Evolutionary conservation across 768 basidiomycete genomes (phyloP), one percentile per base, ranked within the genome.

Genomic region (Leucosporidium creatinivorum): DNA sequence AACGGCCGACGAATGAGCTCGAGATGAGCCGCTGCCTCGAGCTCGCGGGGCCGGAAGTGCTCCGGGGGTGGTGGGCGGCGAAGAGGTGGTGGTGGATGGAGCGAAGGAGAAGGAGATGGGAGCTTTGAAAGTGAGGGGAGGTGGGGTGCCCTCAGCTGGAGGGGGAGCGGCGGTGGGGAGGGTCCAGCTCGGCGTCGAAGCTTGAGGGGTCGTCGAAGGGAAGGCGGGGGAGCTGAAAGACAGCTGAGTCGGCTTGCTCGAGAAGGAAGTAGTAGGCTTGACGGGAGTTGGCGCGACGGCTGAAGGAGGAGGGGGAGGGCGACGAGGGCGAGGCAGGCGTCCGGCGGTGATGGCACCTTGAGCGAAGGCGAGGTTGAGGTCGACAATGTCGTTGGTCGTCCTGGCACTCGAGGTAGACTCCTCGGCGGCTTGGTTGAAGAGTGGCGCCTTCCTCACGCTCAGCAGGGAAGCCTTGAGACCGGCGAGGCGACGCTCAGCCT

Each of bases 401-500:
- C 48, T 18, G 28, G 39, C 26, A 51, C 4, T 17, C 2, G 0
- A 15, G 13, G 39, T 28, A 13, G 36, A 30, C 39, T 26, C 39
- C 3, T 15, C 19, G 6, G 49, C 50, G 18, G 39, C 48, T 21
- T 31, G 44, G 74, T 89, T 91, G 50, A 91, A 77, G 47, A 88
- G 77, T 0, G 90, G 89, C 68, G 85, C 82, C 63, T 81, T 82
- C 44, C 89, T 83, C 1, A 81, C 81, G 9, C 80, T 75, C 28
- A 90, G 77, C 13, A 92, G 80, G 0, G 86, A 86, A 7, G 81
- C 81, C 78, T 91, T 91, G 63, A 92, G 81, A 67, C 81, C 83
- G 59, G 84, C 83, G 2, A 87, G 87, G 9, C 87, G 84, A 36
- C 87, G 82, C 77, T 92, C 91, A 0, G 89, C 86, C 67, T 89